Evolutionary conservation across 768 basidiomycete species (phyloP).

Genomic region (Pleurotus djamor): DNA sequence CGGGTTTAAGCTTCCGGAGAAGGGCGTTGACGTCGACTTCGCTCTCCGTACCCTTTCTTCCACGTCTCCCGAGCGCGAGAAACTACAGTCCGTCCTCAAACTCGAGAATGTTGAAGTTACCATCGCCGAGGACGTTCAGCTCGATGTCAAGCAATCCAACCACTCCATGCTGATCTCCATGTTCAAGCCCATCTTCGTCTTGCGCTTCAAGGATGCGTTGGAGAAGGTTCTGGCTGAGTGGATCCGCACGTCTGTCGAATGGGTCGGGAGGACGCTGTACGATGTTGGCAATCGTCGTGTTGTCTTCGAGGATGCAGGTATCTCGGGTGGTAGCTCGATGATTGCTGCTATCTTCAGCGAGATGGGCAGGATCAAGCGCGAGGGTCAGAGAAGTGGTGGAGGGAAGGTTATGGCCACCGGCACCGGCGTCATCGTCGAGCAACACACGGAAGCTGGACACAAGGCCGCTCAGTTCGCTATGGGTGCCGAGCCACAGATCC

Average conservation of each 20-base stretch:
- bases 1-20: constrained; percentile 57
- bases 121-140: constrained; percentile 54
- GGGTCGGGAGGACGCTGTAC: constrained; percentile 53
- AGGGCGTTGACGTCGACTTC: constrained; percentile 69
- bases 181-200: constrained; percentile 60
- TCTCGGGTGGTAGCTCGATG: constrained; percentile 43
- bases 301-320: constrained; percentile 66
- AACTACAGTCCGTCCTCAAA: constrained; percentile 48
- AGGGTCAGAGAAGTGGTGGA: constrained; percentile 25
- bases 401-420: constrained; percentile 51
- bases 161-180: constrained; percentile 59
- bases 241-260: constrained; percentile 48
- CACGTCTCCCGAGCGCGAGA: constrained; percentile 42
- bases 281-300: constrained; percentile 56
- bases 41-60: constrained; percentile 63
- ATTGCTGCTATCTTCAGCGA: constrained; percentile 72
- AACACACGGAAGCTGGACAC: constrained; percentile 25
- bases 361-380: constrained; percentile 52
- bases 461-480: constrained; percentile 47
- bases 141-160: constrained; percentile 60
- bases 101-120: constrained; percentile 53
- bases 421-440: constrained; percentile 60
- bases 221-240: constrained; percentile 58
- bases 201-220: constrained; percentile 57
- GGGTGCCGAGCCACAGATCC: constrained; percentile 74